Evolutionary conservation across 768 basidiomycete species (phyloP).

Genomic region (Tulasnella sp.): DNA sequence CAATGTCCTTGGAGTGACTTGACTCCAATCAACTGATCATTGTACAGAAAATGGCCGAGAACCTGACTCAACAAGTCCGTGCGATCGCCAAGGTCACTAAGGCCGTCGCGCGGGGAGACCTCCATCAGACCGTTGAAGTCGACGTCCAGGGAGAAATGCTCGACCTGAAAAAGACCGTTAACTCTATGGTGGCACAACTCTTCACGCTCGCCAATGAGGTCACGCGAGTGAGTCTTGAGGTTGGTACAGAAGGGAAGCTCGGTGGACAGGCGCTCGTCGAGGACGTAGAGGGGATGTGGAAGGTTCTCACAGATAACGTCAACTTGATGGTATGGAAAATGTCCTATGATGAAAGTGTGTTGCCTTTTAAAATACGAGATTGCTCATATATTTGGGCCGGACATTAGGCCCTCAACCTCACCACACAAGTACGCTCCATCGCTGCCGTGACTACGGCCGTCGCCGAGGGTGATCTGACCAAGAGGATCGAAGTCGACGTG

Average conservation of each 20-base stretch:
- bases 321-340: conserved; percentile 17
- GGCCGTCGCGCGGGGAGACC: conserved; percentile 85
- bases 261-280: conserved; percentile 24
- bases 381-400: not conserved
- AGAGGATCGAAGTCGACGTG: conserved; percentile 77
- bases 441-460: conserved; percentile 30
- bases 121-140: conserved; percentile 60
- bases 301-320: conserved; percentile 22
- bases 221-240: conserved; percentile 32
- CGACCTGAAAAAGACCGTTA: conserved; percentile 32
- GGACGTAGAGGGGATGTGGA: conserved; percentile 37
- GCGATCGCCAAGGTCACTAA: conserved; percentile 90
- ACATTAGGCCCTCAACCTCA: conserved; percentile 19
- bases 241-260: conserved; percentile 32
- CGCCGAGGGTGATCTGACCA: conserved; percentile 33
- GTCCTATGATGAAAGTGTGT: not conserved
- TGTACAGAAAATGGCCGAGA: conserved; percentile 48
- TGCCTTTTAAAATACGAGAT: not conserved
- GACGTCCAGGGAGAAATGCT: conserved; percentile 35
- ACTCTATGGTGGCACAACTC: conserved; percentile 22
- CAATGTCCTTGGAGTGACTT: not conserved
- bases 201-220: conserved; percentile 19
- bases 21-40: not conserved
- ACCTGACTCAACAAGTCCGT: conserved; percentile 83
- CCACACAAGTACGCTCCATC: conserved; percentile 24